Evolutionary conservation across 2,329 filamentous ascomycete genomes (phyloP), one percentile per base, ranked within the genome.

Genomic region (Basipetospora chlamydospora): DNA sequence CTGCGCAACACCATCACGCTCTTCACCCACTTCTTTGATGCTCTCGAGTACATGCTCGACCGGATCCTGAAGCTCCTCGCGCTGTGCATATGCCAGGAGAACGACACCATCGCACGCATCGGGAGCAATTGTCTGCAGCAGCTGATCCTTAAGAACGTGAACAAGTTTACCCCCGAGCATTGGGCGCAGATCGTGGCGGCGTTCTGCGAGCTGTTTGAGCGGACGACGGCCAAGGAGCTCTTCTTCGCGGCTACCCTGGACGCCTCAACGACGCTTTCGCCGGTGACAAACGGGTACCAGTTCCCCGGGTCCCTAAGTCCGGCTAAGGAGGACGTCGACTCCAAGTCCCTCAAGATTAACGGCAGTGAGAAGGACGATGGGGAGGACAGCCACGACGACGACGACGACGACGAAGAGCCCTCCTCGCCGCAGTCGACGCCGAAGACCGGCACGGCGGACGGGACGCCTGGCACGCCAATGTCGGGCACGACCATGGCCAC

Each of bases 121-220:
- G 90, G 90, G 36, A 96, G 88, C 63, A 98, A 98, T 53, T 98
- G 92, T 53, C 61, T 99, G 37, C 90, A 99, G 54, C 88, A 96
- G 53, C 64, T 99, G 30, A 95, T 99, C 41, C 58, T 98, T 29
- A 88, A 96, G 53, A 98, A 98, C 47, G 90, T 99, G 8, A 77
- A 74, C 42, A 96, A 96, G 54, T 95, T 98, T 57, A 75, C 70
- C 16, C 66, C 76, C 1, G 73, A 80, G 38, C 88, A 99, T 55
- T 99, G 90, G 90, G 70, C 77, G 29, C 86, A 94, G 61, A 85
- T 98, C 47, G 88, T 98, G 3, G 84, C 82, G 3, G 84, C 88
- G 0, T 99, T 99, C 53, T 90, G 94, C 41, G 85, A 95, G 50
- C 67, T 99, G 1, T 99, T 98, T 55, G 82, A 87, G 51, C 75